A percentile compares a stretch with the other conserved stretches of the same genome.
Evolutionary conservation across 768 basidiomycete species (phyloP).

Genomic region (Clitopilus passeckerianus): DNA sequence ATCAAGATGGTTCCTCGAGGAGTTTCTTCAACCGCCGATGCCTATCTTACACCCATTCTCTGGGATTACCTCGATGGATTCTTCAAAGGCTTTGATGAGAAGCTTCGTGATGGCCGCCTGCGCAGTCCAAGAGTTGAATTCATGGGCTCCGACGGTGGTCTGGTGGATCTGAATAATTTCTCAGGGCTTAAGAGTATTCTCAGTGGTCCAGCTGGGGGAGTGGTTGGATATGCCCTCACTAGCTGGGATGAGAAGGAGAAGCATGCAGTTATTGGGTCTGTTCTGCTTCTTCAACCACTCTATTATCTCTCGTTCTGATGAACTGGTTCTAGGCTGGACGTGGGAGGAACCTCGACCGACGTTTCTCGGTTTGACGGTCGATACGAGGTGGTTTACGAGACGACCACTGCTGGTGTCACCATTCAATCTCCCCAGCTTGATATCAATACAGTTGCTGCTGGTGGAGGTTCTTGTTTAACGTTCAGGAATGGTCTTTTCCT

Average conservation of each 20-base stretch:
- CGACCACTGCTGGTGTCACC: conserved; percentile 90
- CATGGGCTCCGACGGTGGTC: conserved; percentile 92
- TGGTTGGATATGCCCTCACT: conserved; percentile 91
- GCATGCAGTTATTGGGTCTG: conserved; percentile 80
- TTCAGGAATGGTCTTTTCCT: conserved; percentile 90
- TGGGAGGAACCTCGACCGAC: conserved; percentile 95
- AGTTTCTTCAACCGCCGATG: conserved; percentile 89
- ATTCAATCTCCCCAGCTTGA: conserved; percentile 92
- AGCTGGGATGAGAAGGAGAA: conserved; percentile 77
- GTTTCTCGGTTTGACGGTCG: conserved; percentile 90
- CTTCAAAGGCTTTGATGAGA: conserved; percentile 81
- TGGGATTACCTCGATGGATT: conserved; percentile 85
- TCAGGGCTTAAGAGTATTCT: conserved; percentile 92
- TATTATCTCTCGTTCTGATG: conserved; percentile 1
- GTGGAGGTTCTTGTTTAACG: conserved; percentile 85
- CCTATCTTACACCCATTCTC: conserved; percentile 90
- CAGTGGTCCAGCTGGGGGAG: conserved; percentile 92
- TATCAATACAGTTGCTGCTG: conserved; percentile 95
- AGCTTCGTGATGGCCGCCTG: conserved; percentile 55
- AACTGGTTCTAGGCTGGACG: conserved; percentile 57
- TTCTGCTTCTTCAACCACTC: conserved; percentile 6
- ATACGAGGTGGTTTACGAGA: conserved; percentile 92
- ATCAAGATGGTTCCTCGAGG: conserved; percentile 95
- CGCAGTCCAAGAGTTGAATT: conserved; percentile 80
- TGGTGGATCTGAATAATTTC: conserved; percentile 78